These are phyloP conservation scores for Aspergillus viridinutans DNA, from an alignment of 2,329 filamentous ascomycete genomes.

Conservation along the genomic window DNA sequence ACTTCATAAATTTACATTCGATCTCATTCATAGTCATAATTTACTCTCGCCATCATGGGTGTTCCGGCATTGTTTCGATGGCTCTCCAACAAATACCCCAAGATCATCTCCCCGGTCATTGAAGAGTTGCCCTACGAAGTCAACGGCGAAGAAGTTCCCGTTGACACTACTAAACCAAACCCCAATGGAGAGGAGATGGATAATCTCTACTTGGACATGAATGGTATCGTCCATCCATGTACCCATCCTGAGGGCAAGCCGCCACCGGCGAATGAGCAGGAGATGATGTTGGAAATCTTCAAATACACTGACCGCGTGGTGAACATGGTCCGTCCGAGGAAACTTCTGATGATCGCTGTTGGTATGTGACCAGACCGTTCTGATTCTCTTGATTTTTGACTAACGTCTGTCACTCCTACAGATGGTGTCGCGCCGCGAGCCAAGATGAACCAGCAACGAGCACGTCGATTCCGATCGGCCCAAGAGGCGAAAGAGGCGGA, in stretches of 20 bases:
- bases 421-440: slow-evolving; percentile 96
- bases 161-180: slow-evolving; percentile 79
- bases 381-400: background rate
- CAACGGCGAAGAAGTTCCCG: slow-evolving; percentile 77
- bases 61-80: slow-evolving; percentile 93
- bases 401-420: slow-evolving; percentile 29
- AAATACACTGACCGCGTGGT: slow-evolving; percentile 98
- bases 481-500: slow-evolving; percentile 94
- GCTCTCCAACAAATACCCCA: slow-evolving; percentile 95
- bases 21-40: slow-evolving; percentile 2
- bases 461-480: slow-evolving; percentile 87
- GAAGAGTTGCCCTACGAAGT: slow-evolving; percentile 79
- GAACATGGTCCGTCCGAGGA: slow-evolving; percentile 96
- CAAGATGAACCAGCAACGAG: slow-evolving; percentile 99
- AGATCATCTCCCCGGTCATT: slow-evolving; percentile 87
- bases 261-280: slow-evolving; percentile 87
- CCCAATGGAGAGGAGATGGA: slow-evolving; percentile 98
- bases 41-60: slow-evolving; percentile 61
- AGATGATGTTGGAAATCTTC: slow-evolving; percentile 99
- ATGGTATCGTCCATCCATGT: slow-evolving; percentile 98
- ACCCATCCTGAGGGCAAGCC: slow-evolving; percentile 94
- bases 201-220: slow-evolving; percentile 98
- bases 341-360: slow-evolving; percentile 95
- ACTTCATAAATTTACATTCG: slow-evolving; percentile 3
- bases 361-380: slow-evolving; percentile 46